A percentile compares a stretch with the other conserved stretches of the same genome.
These are phyloP conservation scores for Ogataea pini DNA, from an alignment of 805 yeast genomes.

Conservation along the genomic window DNA sequence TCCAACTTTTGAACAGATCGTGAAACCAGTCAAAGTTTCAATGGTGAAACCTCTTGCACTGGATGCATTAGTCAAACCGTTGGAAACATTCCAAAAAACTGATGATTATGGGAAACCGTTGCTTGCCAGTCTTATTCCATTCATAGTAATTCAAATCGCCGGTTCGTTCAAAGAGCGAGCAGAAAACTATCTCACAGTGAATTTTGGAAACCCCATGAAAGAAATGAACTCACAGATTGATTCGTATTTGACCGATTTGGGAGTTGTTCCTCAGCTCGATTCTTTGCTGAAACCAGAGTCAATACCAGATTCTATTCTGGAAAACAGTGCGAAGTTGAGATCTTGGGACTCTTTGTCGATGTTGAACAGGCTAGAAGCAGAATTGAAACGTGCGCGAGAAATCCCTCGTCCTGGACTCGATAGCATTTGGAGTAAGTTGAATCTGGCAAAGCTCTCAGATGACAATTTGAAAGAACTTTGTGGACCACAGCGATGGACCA, in stretches of 20 bases:
- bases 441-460: conserved; percentile 58
- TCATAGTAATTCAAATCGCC: conserved; percentile 61
- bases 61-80: conserved; percentile 39
- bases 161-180: conserved; percentile 70
- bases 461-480: conserved; percentile 47
- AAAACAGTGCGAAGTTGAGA: conserved; percentile 55
- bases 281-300: conserved; percentile 56
- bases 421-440: conserved; percentile 47
- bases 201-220: conserved; percentile 48
- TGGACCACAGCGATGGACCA: conserved; percentile 57
- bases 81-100: conserved; percentile 28
- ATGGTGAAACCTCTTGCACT: conserved; percentile 51
- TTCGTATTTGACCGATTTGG: conserved; percentile 45
- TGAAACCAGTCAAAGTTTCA: conserved; percentile 47
- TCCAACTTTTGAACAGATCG: conserved; percentile 46
- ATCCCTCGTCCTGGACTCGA: conserved; percentile 45
- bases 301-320: conserved; percentile 58
- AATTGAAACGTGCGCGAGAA: conserved; percentile 44
- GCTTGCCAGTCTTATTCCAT: conserved; percentile 70
- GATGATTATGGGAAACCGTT: conserved; percentile 34
- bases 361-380: conserved; percentile 44
- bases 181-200: conserved; percentile 48
- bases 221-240: conserved; percentile 47
- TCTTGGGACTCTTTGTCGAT: conserved; percentile 51
- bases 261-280: conserved; percentile 65